Evolutionary conservation across 176 grass and related monocot species (phyloP).

Genomic region (Pharus latifolius): DNA sequence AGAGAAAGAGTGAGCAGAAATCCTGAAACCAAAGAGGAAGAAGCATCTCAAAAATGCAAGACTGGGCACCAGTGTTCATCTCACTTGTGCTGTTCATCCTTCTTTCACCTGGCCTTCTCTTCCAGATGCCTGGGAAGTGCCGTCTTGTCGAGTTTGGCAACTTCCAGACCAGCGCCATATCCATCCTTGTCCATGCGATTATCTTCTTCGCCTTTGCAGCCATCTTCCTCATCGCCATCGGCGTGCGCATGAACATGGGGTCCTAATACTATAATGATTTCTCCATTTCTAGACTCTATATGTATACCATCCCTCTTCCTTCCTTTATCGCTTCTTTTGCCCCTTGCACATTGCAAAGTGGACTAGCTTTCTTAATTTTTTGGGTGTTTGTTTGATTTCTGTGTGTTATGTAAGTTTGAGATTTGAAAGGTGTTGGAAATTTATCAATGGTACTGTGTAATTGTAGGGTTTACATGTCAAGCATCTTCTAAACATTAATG

Average conservation of each 20-base stretch:
- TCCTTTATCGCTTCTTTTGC: no score
- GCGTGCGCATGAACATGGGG: slow-evolving; percentile 38
- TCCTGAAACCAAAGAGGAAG: neutral
- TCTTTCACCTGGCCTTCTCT: slow-evolving; percentile 53
- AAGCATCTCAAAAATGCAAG: slow-evolving; percentile 30
- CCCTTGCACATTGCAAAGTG: no score
- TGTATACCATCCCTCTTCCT: neutral
- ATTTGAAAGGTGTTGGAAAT: no score
- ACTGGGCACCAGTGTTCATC: slow-evolving; percentile 69
- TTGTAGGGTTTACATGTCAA: no score
- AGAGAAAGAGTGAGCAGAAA: neutral
- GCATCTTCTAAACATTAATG: no score
- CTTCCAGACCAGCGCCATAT: slow-evolving; percentile 52
- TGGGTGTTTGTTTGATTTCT: no score
- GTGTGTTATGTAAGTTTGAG: no score
- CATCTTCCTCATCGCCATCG: slow-evolving; percentile 44
- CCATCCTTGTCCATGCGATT: slow-evolving; percentile 50
- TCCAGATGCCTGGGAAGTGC: slow-evolving; percentile 50
- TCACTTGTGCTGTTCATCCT: slow-evolving; percentile 54
- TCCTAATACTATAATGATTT: no score
- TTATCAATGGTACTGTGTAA: no score
- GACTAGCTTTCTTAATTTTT: no score
- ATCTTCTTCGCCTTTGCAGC: slow-evolving; percentile 40
- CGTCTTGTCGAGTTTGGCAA: slow-evolving; percentile 52
- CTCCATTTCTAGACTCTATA: no score